Percentiles rank a stretch among this genome's conserved stretches.
Evolutionary conservation across 371 early-diverging fungal genomes (phyloP).

Genomic region (Apophysomyces elegans): DNA sequence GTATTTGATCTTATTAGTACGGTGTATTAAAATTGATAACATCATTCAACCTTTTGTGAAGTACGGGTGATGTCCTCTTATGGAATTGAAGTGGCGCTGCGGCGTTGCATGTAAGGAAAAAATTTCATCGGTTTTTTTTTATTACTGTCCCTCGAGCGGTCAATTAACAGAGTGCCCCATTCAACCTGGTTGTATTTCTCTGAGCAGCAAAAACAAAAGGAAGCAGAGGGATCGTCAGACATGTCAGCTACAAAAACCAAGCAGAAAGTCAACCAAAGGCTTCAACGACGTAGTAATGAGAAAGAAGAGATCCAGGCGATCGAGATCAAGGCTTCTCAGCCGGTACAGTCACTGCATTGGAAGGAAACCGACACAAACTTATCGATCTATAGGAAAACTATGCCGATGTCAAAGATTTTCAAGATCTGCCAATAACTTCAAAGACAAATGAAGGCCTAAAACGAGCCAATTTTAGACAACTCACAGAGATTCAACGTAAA

Average conservation of each 20-base stretch:
- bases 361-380: not conserved
- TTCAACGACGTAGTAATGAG: slow-evolving; percentile 19
- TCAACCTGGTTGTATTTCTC: not conserved
- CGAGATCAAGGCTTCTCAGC: slow-evolving; percentile 40
- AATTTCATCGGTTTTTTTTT: no score
- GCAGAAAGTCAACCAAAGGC: slow-evolving; percentile 10
- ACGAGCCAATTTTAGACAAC: slow-evolving; percentile 80
- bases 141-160: no score
- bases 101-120: no score
- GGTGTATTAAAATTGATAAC: no score
- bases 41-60: no score
- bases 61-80: no score
- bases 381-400: slow-evolving; percentile 39
- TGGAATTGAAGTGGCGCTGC: no score
- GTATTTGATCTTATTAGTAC: no score
- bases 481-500: slow-evolving; percentile 97
- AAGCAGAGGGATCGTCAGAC: not conserved
- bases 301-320: slow-evolving; percentile 36
- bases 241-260: slow-evolving; percentile 13
- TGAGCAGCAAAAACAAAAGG: not conserved
- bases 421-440: slow-evolving; percentile 72
- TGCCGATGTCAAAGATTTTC: slow-evolving; percentile 43
- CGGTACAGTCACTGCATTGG: slow-evolving; percentile 26
- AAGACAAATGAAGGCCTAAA: slow-evolving; percentile 73
- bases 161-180: not conserved